Evolutionary conservation across 192 early-diverging fungal species (phyloP).

Genomic region (Backusella tarrabulga): DNA sequence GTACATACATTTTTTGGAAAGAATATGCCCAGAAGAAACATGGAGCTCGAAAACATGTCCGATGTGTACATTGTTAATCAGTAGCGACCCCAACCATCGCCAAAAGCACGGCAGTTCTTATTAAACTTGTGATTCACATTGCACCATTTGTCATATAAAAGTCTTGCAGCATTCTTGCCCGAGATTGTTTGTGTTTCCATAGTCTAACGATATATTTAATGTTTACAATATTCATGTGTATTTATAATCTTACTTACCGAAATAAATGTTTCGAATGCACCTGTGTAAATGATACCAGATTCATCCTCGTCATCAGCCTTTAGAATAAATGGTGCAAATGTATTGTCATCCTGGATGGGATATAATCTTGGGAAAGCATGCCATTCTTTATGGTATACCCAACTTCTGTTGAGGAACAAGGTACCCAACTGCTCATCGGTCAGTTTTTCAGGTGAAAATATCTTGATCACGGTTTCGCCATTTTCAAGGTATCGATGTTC

Average conservation of each 20-base stretch:
- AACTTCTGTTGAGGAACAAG: slow-evolving; percentile 45
- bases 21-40: slow-evolving; percentile 49
- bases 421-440: slow-evolving; percentile 42
- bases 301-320: slow-evolving; percentile 33
- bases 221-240: neutral
- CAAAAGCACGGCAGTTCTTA: slow-evolving; percentile 22
- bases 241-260: slow-evolving; percentile 39
- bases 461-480: slow-evolving; percentile 53
- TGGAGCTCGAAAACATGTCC: slow-evolving; percentile 57
- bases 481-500: slow-evolving; percentile 34
- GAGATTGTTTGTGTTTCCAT: slow-evolving; percentile 69
- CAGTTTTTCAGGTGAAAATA: slow-evolving; percentile 50
- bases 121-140: neutral
- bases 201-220: slow-evolving; percentile 33
- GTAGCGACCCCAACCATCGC: slow-evolving; percentile 33
- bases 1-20: slow-evolving; percentile 65
- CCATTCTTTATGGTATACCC: slow-evolving; percentile 55
- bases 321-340: slow-evolving; percentile 26
- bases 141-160: slow-evolving; percentile 45
- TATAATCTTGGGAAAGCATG: slow-evolving; percentile 57
- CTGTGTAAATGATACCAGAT: slow-evolving; percentile 54
- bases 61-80: slow-evolving; percentile 63
- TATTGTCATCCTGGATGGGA: slow-evolving; percentile 22
- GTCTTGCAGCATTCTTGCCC: slow-evolving; percentile 51
- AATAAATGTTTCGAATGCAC: slow-evolving; percentile 58